phyloP scores from a whole-genome alignment of 1,284 basidiomycete genomes.

The Gastroboletus turbinatus region DNA sequence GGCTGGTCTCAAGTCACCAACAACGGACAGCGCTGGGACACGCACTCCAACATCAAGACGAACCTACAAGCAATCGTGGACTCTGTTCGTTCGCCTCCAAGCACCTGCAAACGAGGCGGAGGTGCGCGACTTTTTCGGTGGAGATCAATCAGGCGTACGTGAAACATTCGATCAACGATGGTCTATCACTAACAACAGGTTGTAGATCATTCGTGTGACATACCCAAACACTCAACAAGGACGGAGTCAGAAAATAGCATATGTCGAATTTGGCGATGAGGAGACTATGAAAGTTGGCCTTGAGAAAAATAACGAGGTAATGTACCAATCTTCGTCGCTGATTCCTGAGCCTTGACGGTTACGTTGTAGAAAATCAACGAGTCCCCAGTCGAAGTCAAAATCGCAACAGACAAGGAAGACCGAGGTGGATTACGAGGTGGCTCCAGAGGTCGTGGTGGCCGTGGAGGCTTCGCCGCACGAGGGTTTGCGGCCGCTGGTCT shows the following conservation, averaged over 20 bases:
- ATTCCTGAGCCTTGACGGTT: constrained; percentile 3
- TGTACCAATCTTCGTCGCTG: constrained; percentile 18
- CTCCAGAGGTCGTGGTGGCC: constrained; percentile 58
- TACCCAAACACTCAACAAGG: constrained; percentile 52
- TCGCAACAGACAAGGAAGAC: constrained; percentile 67
- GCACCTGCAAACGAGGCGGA: constrained; percentile 63
- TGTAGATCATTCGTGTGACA: constrained; percentile 70
- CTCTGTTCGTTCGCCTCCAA: constrained; percentile 77
- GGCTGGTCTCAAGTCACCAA: constrained; percentile 48
- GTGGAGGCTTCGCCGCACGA: constrained; percentile 53
- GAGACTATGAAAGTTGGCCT: constrained; percentile 77
- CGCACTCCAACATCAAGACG: constrained; percentile 65
- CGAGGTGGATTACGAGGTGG: constrained; percentile 34
- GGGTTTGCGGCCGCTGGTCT: constrained; percentile 70
- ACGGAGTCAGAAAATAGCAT: constrained; percentile 61
- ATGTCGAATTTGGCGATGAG: constrained; percentile 86
- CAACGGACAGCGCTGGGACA: constrained; percentile 57
- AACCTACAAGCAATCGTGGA: constrained; percentile 75
- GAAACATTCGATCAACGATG: background rate
- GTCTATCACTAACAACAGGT: constrained; percentile 3
- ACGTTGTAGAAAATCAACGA: constrained; percentile 64
- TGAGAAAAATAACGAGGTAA: constrained; percentile 67
- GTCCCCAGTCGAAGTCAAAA: constrained; percentile 58
- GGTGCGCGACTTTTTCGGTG: constrained; percentile 73
- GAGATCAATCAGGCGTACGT: constrained; percentile 61